Base-by-base conservation (phyloP, 2,329 filamentous ascomycete genomes). In the Aspergillus japonicus region DNA sequence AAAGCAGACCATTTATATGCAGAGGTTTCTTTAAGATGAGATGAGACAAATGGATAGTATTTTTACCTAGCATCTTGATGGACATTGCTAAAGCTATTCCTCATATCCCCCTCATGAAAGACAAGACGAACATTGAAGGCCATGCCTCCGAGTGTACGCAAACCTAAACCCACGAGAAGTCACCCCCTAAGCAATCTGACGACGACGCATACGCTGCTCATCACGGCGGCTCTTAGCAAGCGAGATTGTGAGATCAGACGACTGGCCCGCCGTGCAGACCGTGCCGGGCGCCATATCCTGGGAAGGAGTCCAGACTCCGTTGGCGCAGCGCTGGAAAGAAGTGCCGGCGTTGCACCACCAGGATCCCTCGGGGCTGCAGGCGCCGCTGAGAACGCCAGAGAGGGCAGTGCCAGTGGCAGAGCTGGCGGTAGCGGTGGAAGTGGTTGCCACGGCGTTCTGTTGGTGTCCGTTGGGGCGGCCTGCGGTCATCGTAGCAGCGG, bases 251-350 rank as follows among this genome's bases (percentile, higher is more conserved):
- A 78, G 64, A 0, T 71, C 62, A 0, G 56, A 48, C 26, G 64
- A 66, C 56, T 69, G 62, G 26, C 81, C 81, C 21, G 73, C 64
- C 6, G 61, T 75, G 72, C 86, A 88, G 26, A 74, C 73, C 14
- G 83, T 87, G 33, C 86, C 86, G 1, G 76, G 64, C 1, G 85
- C 81, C 79, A 87, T 80, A 44, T 73, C 66, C 60, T 82, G 77
- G 42, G 77, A 62, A 5, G 66, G 68, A 21, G 82, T 80, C 86
- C 86, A 88, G 56, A 72, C 65, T 4, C 85, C 85, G 14, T 79
- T 82, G 16, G 84, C 85, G 66, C 86, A 88, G 59, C 85, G 84
- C 74, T 88, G 85, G 79, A 86, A 88, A 53, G 80, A 77, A 24
- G 71, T 74, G 53, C 84, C 85, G n/a, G 75, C 78, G 29, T 85